Evolutionary conservation across 352 stramenopile genomes (phyloP).

Genomic region (Pythium monospermum): DNA sequence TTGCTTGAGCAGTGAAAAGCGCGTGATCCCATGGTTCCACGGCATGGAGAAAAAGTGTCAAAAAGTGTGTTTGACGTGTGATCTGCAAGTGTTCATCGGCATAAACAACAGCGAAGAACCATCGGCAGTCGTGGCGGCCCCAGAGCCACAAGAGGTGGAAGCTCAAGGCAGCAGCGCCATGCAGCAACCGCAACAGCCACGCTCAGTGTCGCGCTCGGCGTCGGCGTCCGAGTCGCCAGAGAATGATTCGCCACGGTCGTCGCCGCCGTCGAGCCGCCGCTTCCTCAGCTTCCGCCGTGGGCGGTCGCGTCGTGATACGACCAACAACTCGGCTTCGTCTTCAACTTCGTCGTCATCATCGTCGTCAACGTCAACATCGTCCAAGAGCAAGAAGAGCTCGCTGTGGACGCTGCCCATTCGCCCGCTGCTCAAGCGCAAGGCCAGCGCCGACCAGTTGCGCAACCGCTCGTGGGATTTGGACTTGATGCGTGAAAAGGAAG

Average conservation of each 20-base stretch:
- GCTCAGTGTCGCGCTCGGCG: conserved; percentile 5
- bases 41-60: conserved; percentile 37
- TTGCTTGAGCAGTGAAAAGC: conserved; percentile 38
- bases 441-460: conserved; percentile 38
- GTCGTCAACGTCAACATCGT: too few species aligned
- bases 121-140: not conserved
- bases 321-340: too few species aligned
- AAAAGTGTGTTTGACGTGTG: conserved; percentile 55
- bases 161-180: too few species aligned
- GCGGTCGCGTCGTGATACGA: conserved; percentile 9
- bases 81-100: conserved; percentile 32
- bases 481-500: conserved; percentile 36
- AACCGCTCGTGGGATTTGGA: conserved; percentile 40
- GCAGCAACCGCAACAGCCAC: too few species aligned
- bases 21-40: conserved; percentile 30
- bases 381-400: conserved; percentile 24
- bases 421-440: conserved; percentile 43
- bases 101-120: conserved; percentile 8
- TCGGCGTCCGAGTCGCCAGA: conserved; percentile 6
- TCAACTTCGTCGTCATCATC: too few species aligned
- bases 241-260: conserved; percentile 23
- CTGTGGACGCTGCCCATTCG: conserved; percentile 46
- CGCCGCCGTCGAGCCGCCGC: conserved; percentile 13
- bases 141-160: not conserved
- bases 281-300: conserved; percentile 8